These are phyloP conservation scores for Dictyostelium intermedium DNA, from an alignment of 78 protist genomes.

Conservation along the genomic window DNA sequence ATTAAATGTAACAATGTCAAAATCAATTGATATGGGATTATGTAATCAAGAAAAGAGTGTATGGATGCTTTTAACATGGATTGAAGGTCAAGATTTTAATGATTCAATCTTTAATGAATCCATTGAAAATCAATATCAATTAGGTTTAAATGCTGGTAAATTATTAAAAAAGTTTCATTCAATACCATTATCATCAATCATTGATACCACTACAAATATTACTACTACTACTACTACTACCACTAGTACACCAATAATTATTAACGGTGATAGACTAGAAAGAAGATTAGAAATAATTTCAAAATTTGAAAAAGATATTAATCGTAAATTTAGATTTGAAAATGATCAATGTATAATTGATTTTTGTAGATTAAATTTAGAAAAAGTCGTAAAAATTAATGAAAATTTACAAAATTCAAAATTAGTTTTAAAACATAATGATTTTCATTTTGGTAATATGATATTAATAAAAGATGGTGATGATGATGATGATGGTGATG, in stretches of 20 bases:
- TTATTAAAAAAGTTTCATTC: neutral
- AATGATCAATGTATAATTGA: neutral
- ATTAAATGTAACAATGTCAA: neutral
- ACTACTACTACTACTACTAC: neutral
- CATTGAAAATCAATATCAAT: neutral
- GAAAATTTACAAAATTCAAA: neutral
- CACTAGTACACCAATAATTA: neutral
- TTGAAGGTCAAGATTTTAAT: neutral
- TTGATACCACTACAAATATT: neutral
- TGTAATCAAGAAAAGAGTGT: neutral
- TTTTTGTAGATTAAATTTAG: neutral
- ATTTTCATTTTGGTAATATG: slow-evolving; percentile 11
- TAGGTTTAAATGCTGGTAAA: neutral
- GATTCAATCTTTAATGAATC: neutral
- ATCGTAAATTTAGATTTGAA: neutral
- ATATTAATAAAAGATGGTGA: neutral
- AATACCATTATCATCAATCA: neutral
- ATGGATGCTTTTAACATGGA: neutral
- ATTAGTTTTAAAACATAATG: slow-evolving; percentile 9
- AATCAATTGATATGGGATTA: neutral
- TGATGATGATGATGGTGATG: neutral
- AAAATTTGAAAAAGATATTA: neutral
- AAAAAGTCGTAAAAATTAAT: neutral
- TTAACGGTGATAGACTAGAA: neutral
- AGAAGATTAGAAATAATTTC: neutral